Evolutionary conservation across 306 rosid species (phyloP).

Genomic region (Vigna radiata): DNA sequence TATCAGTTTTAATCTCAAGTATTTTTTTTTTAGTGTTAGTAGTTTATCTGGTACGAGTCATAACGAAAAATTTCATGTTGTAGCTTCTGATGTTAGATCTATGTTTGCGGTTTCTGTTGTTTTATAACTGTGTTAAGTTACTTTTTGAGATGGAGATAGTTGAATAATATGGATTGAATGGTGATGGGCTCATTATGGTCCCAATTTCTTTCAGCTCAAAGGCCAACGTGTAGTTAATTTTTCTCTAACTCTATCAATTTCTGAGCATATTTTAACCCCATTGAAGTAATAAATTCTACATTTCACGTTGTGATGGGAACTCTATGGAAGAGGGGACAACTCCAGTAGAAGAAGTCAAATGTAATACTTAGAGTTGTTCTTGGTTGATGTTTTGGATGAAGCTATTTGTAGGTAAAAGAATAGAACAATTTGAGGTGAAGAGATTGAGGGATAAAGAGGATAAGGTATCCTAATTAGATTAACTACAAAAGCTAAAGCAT

Average conservation of each 20-base stretch:
- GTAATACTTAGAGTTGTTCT: background rate
- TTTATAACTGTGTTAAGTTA: background rate
- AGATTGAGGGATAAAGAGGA: slow-evolving; percentile 3
- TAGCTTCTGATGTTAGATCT: background rate
- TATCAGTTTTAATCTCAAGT: no score
- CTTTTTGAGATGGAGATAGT: slow-evolving; percentile 7
- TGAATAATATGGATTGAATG: background rate
- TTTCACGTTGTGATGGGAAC: background rate
- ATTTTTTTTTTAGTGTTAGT: no score
- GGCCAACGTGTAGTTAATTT: background rate
- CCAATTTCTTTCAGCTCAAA: slow-evolving; percentile 19
- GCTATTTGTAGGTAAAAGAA: slow-evolving; percentile 12
- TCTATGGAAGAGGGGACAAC: background rate
- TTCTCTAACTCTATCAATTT: background rate
- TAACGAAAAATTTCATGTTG: slow-evolving; percentile 10
- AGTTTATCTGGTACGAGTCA: background rate
- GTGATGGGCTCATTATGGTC: background rate
- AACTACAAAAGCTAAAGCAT: background rate
- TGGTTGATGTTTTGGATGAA: slow-evolving; percentile 8
- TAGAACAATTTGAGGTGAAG: background rate
- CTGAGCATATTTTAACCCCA: background rate
- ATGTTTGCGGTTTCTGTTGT: background rate
- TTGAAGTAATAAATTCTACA: background rate
- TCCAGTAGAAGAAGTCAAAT: background rate
- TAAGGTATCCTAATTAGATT: background rate